These are phyloP conservation scores for Septoria linicola DNA, from an alignment of 2,329 filamentous ascomycete species.

Conservation along the genomic window DNA sequence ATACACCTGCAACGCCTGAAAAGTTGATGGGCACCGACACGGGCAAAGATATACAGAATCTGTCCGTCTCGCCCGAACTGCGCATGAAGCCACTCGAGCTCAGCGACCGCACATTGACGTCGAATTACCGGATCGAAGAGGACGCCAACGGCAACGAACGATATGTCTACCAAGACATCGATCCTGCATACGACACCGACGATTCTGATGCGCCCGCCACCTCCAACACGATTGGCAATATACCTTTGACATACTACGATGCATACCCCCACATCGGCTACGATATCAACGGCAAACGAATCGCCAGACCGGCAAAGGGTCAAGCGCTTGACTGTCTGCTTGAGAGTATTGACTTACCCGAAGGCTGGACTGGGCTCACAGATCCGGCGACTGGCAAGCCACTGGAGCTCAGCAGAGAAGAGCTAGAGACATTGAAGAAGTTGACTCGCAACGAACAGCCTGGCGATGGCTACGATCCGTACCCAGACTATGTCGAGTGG, in stretches of 20 bases:
- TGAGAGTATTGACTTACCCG: constrained; percentile 93
- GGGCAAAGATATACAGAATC: constrained; percentile 26
- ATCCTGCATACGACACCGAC: constrained; percentile 94
- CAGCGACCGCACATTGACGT: constrained; percentile 34
- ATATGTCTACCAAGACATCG: constrained; percentile 91
- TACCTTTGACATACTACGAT: constrained; percentile 92
- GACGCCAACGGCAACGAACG: constrained; percentile 89
- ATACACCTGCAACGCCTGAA: constrained; percentile 22
- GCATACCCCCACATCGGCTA: constrained; percentile 98
- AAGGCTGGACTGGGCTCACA: constrained; percentile 95
- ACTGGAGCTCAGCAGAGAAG: constrained; percentile 79
- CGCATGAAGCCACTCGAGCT: constrained; percentile 22
- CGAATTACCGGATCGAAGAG: constrained; percentile 62
- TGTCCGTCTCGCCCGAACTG: constrained; percentile 22
- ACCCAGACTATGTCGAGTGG: constrained; percentile 89
- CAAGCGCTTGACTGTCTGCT: constrained; percentile 89
- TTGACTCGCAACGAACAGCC: constrained; percentile 87
- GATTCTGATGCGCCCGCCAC: constrained; percentile 79
- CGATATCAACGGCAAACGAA: constrained; percentile 97
- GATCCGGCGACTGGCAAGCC: constrained; percentile 94
- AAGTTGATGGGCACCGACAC: constrained; percentile 34
- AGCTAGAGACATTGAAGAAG: constrained; percentile 82
- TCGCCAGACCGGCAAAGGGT: constrained; percentile 91
- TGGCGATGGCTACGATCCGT: constrained; percentile 86
- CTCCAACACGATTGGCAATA: constrained; percentile 91